These are phyloP conservation scores for Aspergillus sp. DNA, from an alignment of 2,329 filamentous ascomycete genomes.

Conservation along the genomic window DNA sequence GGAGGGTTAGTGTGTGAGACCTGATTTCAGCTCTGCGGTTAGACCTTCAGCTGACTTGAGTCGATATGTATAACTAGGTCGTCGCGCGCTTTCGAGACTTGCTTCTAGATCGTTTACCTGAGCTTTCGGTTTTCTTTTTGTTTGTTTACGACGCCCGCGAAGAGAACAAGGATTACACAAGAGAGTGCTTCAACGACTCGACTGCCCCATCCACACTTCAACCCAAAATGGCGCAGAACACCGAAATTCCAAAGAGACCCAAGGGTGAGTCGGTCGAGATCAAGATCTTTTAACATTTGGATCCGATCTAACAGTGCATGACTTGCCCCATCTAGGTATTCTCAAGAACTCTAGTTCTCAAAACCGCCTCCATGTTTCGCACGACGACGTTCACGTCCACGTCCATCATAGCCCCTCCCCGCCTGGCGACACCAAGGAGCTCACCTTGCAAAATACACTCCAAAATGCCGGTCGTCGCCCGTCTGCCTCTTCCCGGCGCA, in stretches of 20 bases:
- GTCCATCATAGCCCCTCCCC: conserved; percentile 34
- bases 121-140: background rate
- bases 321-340: conserved; percentile 63
- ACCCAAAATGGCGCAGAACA: conserved; percentile 32
- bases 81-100: background rate
- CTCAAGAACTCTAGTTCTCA: conserved; percentile 72
- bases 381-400: conserved; percentile 31
- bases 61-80: conserved; percentile 1
- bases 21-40: conserved; percentile 9
- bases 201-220: background rate
- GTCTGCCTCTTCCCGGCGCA: conserved; percentile 69
- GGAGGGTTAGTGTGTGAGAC: conserved; percentile 8
- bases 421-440: conserved; percentile 69
- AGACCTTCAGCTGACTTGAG: conserved; percentile 10
- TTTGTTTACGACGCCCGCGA: background rate
- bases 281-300: background rate
- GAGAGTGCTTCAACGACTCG: conserved; percentile 1
- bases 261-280: conserved; percentile 34
- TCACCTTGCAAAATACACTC: conserved; percentile 91
- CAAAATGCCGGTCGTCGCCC: conserved; percentile 88
- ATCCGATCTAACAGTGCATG: background rate
- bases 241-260: conserved; percentile 38
- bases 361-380: conserved; percentile 57
- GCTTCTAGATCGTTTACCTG: background rate
- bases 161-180: background rate